Conservation (phyloP, 2,329 filamentous ascomycete species). For the Pseudocercospora fijiensis region DNA sequence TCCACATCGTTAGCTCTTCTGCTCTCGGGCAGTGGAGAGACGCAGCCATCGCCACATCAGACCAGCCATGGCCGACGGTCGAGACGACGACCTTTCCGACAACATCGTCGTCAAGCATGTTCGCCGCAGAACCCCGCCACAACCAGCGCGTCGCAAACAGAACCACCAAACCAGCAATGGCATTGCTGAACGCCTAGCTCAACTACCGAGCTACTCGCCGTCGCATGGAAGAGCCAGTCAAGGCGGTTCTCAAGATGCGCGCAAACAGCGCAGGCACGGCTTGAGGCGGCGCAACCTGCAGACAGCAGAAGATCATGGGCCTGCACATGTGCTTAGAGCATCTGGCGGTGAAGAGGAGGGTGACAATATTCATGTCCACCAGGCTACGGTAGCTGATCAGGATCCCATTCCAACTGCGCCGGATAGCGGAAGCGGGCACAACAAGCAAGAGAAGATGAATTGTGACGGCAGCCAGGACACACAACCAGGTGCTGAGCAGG, state of each 20-base stretch:
- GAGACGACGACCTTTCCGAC: background rate
- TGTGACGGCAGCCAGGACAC: background rate
- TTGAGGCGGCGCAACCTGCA: background rate
- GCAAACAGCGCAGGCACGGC: background rate
- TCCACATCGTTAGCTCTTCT: too few species aligned
- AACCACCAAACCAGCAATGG: background rate
- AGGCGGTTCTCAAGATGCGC: background rate
- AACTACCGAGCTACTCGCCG: background rate
- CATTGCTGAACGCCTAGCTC: background rate
- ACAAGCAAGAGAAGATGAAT: background rate
- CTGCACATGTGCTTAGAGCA: background rate
- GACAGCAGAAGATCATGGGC: background rate
- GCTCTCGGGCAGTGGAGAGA: background rate
- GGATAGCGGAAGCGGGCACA: background rate
- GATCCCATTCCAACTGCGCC: background rate
- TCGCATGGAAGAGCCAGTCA: background rate
- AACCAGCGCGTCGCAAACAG: background rate
- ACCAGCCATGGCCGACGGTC: background rate
- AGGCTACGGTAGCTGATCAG: background rate
- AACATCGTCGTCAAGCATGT: background rate
- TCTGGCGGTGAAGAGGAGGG: background rate
- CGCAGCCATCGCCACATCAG: background rate
- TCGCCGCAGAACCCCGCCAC: background rate
- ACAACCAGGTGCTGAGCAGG: background rate
- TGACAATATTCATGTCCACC: background rate